Conservation (phyloP, 2,329 filamentous ascomycete genomes). For the Phialophora chinensis region DNA sequence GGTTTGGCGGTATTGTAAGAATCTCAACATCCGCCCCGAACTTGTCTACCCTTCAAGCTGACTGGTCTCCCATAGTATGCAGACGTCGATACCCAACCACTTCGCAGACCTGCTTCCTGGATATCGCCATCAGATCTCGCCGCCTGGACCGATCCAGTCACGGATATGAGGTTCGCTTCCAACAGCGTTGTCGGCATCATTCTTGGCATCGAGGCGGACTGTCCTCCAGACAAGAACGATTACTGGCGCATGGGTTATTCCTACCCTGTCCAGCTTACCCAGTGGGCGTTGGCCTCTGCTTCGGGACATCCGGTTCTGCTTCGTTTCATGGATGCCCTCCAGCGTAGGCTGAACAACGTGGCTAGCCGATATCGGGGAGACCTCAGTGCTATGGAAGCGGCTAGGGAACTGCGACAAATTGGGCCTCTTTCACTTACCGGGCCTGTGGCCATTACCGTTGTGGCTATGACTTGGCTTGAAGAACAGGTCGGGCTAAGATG, state of each 20-base stretch:
- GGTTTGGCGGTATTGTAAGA: constrained; percentile 35
- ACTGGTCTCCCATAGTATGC: constrained; percentile 41
- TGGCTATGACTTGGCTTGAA: constrained; percentile 40
- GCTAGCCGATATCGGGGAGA: constrained; percentile 20
- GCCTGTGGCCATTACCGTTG: constrained; percentile 43
- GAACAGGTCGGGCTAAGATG: constrained; percentile 41
- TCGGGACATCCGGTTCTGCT: constrained; percentile 42
- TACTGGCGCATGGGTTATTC: constrained; percentile 48
- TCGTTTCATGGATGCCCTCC: constrained; percentile 41
- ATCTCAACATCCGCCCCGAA: neutral
- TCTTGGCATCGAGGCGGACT: constrained; percentile 46
- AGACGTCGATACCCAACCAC: constrained; percentile 44
- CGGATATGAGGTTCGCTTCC: constrained; percentile 36
- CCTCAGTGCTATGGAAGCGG: constrained; percentile 16
- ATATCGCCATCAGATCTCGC: constrained; percentile 39
- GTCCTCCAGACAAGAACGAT: constrained; percentile 37
- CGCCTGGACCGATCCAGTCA: constrained; percentile 42
- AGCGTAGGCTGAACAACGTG: constrained; percentile 26
- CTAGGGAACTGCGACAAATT: constrained; percentile 33
- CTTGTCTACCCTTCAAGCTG: neutral
- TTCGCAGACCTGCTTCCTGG: constrained; percentile 42
- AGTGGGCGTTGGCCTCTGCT: constrained; percentile 44
- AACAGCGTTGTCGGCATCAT: constrained; percentile 39
- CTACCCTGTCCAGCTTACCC: constrained; percentile 44
- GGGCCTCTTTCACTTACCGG: constrained; percentile 45